Base-by-base conservation (phyloP, 1,284 basidiomycete genomes). In the Inonotus hispidus region DNA sequence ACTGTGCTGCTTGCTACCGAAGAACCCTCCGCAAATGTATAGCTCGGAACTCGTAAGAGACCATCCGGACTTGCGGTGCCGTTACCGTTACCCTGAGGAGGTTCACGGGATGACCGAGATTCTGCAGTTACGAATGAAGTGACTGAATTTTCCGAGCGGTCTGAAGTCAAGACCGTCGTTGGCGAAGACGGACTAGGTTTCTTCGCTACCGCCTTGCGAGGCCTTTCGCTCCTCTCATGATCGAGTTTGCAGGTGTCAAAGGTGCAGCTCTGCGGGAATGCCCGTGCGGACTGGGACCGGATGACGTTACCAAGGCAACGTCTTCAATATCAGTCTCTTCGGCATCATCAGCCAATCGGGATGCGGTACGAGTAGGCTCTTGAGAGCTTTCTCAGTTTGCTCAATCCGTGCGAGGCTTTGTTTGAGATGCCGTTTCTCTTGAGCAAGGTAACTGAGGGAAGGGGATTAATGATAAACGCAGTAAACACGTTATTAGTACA, bases 11-110 rank as follows among this genome's bases (percentile, higher is more conserved):
- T 46, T 23, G 47, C 27, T 16, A 39, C 41, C 38, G 49, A 41
- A 16, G 49, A 5, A 16, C 59, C 59, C 43, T 60, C 59, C 11
- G 29, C 41, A 38, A 35, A 60, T 6, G 59, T 55, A 39, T 46
- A 55, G 32, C 27, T 39, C 41, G 59, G 53, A 21, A 25, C 43
- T 1, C 39, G 29, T 11, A 45, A 25, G 23, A 38, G 16, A 32
- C 38, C 41, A 25, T 45, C 19, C 14, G 32, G 45, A n/a, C 14
- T 53, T n/a, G 6, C 27, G 5, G 41, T 11, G 10, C 29, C 39
- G 38, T 2, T 55, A 6, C 16, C 14, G 39, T 52, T 14, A 27
- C 21, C 32, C 16, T 16, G 32, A 25, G 41, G 7, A 7, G 46
- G 21, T n/a, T 41, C n/a, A 14, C 25, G 16, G 1, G 13, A 23